Percentiles rank a stretch among this genome's conserved stretches.
Evolutionary conservation across 441 rosid species (phyloP).

Genomic region (Dalechampia spathulata): DNA sequence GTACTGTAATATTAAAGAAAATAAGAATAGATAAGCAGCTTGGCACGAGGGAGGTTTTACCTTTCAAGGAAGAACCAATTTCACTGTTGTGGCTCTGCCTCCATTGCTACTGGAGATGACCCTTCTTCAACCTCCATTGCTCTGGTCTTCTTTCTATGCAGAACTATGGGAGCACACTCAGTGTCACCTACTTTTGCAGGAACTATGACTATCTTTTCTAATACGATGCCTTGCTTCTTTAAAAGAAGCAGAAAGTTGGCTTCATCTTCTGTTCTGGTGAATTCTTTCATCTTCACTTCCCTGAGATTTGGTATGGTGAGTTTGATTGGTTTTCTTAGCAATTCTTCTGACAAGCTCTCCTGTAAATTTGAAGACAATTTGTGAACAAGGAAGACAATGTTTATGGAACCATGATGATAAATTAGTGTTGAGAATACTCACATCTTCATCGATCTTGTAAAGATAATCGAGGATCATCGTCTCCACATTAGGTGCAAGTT

Average conservation of each 20-base stretch:
- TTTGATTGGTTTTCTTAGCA: slow-evolving; percentile 6
- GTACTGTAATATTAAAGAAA: too few relatives aligned
- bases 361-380: neutral
- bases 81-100: too few relatives aligned
- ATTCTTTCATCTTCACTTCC: slow-evolving; percentile 5
- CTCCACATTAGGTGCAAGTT: slow-evolving; percentile 13
- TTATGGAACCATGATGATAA: neutral
- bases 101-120: too few relatives aligned
- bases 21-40: too few relatives aligned
- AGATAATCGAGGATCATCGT: slow-evolving; percentile 15
- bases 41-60: too few relatives aligned
- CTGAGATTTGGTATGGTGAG: slow-evolving; percentile 5
- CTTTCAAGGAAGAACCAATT: too few relatives aligned
- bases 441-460: slow-evolving; percentile 7
- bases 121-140: too few relatives aligned
- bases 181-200: slow-evolving; percentile 1
- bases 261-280: slow-evolving; percentile 3
- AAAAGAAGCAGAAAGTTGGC: slow-evolving; percentile 1
- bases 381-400: neutral
- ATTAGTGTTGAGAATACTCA: slow-evolving; percentile 1
- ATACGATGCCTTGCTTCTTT: slow-evolving; percentile 13
- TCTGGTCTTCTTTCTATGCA: slow-evolving; percentile 4
- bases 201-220: slow-evolving; percentile 15
- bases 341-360: slow-evolving; percentile 17
- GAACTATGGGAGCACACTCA: slow-evolving; percentile 4